Percentiles rank a stretch among this genome's conserved stretches.
phyloP scores from a whole-genome alignment of 177 flowering plant genomes.

The Vitis hybrid region DNA sequence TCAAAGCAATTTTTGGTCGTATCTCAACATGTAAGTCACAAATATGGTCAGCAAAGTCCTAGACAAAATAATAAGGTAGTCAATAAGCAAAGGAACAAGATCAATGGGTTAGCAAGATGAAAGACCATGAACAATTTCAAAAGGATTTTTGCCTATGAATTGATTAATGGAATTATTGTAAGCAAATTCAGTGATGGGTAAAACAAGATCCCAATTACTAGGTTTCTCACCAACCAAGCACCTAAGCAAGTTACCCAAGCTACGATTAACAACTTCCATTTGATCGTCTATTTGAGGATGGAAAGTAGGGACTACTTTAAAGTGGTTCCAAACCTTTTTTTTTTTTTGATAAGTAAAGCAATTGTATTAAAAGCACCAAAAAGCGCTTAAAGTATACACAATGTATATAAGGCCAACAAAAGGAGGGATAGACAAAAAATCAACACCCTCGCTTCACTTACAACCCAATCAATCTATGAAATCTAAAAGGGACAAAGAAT shows the following conservation, averaged over 20 bases:
- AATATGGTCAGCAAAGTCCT: background rate
- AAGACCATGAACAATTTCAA: background rate
- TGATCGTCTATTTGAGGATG: constrained; percentile 3
- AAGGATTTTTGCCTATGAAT: background rate
- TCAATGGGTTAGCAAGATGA: background rate
- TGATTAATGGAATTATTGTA: background rate
- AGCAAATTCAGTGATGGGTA: background rate
- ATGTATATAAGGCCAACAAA: too few relatives aligned
- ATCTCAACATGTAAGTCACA: background rate
- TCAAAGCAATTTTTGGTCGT: too few relatives aligned
- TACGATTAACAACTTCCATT: too few relatives aligned
- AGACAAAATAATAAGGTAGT: background rate
- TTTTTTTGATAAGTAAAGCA: too few relatives aligned
- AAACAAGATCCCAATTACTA: background rate
- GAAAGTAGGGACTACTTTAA: background rate
- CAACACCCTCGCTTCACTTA: too few relatives aligned
- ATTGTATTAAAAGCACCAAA: too few relatives aligned
- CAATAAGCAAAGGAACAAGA: background rate
- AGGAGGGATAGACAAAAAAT: too few relatives aligned
- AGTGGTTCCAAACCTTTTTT: too few relatives aligned
- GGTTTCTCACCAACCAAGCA: background rate
- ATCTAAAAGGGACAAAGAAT: too few relatives aligned
- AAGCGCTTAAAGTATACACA: too few relatives aligned
- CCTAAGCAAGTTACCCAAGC: too few relatives aligned
- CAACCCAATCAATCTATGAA: too few relatives aligned